Evolutionary conservation across 1,284 basidiomycete genomes (phyloP).

Genomic region (Abortiporus biennis): DNA sequence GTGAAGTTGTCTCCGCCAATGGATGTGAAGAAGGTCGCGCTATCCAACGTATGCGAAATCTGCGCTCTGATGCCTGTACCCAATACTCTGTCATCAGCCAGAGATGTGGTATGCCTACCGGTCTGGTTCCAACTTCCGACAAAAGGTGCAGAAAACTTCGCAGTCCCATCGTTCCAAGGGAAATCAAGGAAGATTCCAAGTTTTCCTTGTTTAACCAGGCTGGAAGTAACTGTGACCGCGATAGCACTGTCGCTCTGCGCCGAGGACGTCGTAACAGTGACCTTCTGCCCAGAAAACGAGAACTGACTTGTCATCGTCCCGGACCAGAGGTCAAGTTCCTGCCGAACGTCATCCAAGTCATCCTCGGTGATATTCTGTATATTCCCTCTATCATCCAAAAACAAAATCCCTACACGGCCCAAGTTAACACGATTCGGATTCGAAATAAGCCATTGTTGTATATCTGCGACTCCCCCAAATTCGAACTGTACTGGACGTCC

Average conservation of each 20-base stretch:
- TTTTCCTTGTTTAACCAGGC: conserved; percentile 31
- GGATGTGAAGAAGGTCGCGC: conserved; percentile 38
- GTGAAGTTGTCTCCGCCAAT: conserved; percentile 33
- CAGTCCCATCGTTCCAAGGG: conserved; percentile 52
- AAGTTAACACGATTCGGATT: conserved; percentile 56
- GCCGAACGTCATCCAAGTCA: conserved; percentile 30
- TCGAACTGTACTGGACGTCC: conserved; percentile 45
- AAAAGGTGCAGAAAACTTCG: conserved; percentile 53
- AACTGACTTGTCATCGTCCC: conserved; percentile 45
- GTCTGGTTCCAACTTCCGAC: conserved; percentile 46
- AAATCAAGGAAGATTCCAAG: conserved; percentile 54
- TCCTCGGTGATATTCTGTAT: conserved; percentile 31
- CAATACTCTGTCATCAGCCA: conserved; percentile 18
- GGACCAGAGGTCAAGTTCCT: conserved; percentile 50
- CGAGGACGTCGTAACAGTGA: conserved; percentile 36
- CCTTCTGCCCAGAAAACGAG: conserved; percentile 25
- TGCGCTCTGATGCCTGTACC: conserved; percentile 25
- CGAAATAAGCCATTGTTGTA: conserved; percentile 51
- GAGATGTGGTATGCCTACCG: conserved; percentile 39
- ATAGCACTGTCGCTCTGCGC: conserved; percentile 35
- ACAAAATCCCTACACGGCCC: conserved; percentile 43
- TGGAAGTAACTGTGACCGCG: conserved; percentile 34
- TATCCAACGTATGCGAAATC: conserved; percentile 37
- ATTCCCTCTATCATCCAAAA: conserved; percentile 26
- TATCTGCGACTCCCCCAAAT: conserved; percentile 40